Conservation (phyloP, 192 early-diverging fungal species). For the Coemansia sp. region DNA sequence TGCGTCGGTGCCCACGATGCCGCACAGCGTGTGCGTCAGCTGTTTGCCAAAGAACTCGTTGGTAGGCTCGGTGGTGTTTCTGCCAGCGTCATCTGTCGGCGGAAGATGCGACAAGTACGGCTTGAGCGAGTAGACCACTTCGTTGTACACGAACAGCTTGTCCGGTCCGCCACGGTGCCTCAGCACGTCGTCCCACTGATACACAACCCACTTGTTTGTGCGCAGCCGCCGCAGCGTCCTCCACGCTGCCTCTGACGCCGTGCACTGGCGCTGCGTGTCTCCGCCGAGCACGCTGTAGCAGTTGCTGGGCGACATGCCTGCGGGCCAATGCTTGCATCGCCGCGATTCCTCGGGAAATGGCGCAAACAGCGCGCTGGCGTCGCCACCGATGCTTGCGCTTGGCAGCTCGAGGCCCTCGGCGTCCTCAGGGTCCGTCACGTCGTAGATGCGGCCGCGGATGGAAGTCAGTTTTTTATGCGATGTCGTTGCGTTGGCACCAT, state of each 20-base stretch:
- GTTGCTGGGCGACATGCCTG: constrained; percentile 32
- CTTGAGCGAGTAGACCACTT: constrained; percentile 69
- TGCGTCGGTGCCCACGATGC: constrained; percentile 54
- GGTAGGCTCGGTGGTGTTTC: constrained; percentile 41
- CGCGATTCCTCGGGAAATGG: constrained; percentile 35
- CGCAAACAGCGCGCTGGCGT: constrained; percentile 54
- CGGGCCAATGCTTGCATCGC: constrained; percentile 24
- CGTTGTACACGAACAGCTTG: constrained; percentile 67
- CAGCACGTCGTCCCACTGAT: constrained; percentile 64
- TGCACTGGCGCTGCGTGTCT: constrained; percentile 6
- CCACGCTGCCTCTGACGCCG: constrained; percentile 22
- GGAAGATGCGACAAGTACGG: constrained; percentile 51
- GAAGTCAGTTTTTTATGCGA: constrained; percentile 7
- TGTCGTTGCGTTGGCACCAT: constrained; percentile 15
- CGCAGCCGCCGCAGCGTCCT: constrained; percentile 22
- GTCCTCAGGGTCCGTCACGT: constrained; percentile 14
- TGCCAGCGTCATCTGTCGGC: constrained; percentile 44
- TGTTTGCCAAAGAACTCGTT: constrained; percentile 55
- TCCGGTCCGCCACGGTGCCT: constrained; percentile 34
- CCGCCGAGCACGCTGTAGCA: constrained; percentile 31
- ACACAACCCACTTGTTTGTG: constrained; percentile 58
- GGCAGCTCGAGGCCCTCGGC: constrained; percentile 9
- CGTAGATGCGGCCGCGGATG: constrained; percentile 45
- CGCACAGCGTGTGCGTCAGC: constrained; percentile 11
- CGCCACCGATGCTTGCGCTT: constrained; percentile 47